Evolutionary conservation across 2,329 filamentous ascomycete genomes (phyloP).

Genomic region (Stemphylium lycopersici): DNA sequence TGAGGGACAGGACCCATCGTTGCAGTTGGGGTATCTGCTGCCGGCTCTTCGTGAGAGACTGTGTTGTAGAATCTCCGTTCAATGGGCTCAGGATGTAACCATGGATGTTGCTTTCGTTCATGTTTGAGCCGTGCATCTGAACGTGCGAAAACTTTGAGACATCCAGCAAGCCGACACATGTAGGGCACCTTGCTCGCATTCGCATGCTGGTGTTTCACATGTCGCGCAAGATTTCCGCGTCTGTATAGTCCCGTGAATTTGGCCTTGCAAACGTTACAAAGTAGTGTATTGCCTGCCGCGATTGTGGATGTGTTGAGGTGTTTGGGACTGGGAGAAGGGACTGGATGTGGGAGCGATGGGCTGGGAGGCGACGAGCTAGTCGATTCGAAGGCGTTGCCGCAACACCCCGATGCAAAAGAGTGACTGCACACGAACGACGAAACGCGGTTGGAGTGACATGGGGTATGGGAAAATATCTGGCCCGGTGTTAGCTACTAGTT

Average conservation of each 20-base stretch:
- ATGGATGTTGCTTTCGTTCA: conserved; percentile 13
- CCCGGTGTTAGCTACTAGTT: not conserved
- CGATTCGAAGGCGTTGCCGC: not conserved
- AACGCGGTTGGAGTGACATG: too few species aligned
- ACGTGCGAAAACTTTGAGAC: conserved; percentile 10
- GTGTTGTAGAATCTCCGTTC: not conserved
- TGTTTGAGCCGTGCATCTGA: conserved; percentile 21
- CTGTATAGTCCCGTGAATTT: conserved; percentile 17
- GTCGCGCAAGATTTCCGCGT: conserved; percentile 16
- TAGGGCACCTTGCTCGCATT: not conserved
- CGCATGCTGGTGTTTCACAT: conserved; percentile 15
- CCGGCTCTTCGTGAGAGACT: not conserved
- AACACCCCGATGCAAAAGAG: too few species aligned
- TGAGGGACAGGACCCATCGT: not conserved
- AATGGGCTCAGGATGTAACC: conserved; percentile 1
- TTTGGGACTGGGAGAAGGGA: not conserved
- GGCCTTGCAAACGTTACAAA: conserved; percentile 8
- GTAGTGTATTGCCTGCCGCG: not conserved
- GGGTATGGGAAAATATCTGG: not conserved
- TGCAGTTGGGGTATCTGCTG: not conserved
- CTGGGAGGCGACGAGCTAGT: not conserved
- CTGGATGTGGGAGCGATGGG: not conserved
- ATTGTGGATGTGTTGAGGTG: not conserved
- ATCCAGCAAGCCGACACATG: conserved; percentile 8
- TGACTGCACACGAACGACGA: too few species aligned